Evolutionary conservation across 163 green algal species (phyloP).

Genomic region (Chlorella variabilis): DNA sequence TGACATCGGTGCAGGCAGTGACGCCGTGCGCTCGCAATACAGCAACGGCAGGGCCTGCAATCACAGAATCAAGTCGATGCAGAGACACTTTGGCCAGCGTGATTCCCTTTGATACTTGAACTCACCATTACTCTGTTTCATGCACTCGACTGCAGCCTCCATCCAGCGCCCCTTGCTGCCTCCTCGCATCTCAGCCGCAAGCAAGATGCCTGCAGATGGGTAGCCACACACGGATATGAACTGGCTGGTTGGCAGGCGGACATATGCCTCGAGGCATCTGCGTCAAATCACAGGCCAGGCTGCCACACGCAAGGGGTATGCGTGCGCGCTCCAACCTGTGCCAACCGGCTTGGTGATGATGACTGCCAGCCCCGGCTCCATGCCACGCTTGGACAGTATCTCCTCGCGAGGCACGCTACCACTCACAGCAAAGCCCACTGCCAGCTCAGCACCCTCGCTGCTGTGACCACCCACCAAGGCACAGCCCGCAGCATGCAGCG

Average conservation of each 20-base stretch:
- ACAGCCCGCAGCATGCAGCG: constrained; percentile 73
- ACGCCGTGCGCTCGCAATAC: constrained; percentile 56
- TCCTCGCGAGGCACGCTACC: constrained; percentile 54
- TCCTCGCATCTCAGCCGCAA: constrained; percentile 44
- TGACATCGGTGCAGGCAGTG: constrained; percentile 89
- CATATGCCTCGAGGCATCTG: no score
- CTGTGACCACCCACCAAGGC: constrained; percentile 87
- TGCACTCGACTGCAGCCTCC: constrained; percentile 59
- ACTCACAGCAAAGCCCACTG: constrained; percentile 79
- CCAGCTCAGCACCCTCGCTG: constrained; percentile 77
- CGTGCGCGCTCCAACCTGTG: constrained; percentile 81
- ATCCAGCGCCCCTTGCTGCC: constrained; percentile 59
- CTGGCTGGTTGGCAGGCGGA: no score
- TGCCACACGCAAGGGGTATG: no score
- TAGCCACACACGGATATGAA: no score
- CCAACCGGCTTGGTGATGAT: constrained; percentile 92
- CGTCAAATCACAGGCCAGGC: no score
- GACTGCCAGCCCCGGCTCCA: constrained; percentile 74
- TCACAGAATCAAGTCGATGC: background rate
- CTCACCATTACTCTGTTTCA: constrained; percentile 62
- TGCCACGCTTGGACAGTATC: constrained; percentile 76
- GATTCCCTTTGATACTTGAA: background rate
- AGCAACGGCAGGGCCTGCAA: constrained; percentile 51
- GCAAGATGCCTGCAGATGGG: constrained; percentile 19
- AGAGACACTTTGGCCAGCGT: background rate